Evolutionary conservation across 768 basidiomycete species (phyloP).

Genomic region (Leccinum longicurvipes): DNA sequence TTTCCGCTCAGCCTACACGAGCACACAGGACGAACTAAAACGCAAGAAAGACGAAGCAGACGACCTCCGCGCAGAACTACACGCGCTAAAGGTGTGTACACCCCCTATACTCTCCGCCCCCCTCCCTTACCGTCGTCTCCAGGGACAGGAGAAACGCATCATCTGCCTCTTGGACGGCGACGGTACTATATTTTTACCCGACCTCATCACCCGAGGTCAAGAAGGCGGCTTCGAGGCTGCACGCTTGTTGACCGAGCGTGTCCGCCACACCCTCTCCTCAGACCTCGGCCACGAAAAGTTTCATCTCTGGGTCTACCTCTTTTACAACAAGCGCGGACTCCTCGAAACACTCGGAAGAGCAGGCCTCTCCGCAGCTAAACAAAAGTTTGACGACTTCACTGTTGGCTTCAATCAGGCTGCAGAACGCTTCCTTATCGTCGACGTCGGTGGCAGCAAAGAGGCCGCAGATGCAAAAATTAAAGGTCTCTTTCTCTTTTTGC

Average conservation of each 20-base stretch:
- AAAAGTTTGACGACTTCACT: constrained; percentile 60
- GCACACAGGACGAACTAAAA: constrained; percentile 19
- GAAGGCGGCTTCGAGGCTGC: constrained; percentile 58
- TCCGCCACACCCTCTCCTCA: constrained; percentile 23
- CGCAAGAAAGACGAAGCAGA: constrained; percentile 12
- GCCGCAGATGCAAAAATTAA: constrained; percentile 75
- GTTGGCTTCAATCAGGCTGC: constrained; percentile 69
- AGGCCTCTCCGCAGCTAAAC: constrained; percentile 32
- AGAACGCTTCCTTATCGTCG: constrained; percentile 64
- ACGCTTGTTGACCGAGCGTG: constrained; percentile 37
- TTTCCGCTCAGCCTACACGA: constrained; percentile 27
- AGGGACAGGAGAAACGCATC: constrained; percentile 34
- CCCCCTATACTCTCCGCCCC: background rate
- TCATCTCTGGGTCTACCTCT: constrained; percentile 61
- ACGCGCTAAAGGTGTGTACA: constrained; percentile 23
- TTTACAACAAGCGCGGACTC: constrained; percentile 61
- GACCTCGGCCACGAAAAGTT: constrained; percentile 27
- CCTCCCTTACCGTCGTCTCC: background rate
- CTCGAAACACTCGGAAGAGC: constrained; percentile 43
- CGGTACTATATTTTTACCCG: constrained; percentile 52
- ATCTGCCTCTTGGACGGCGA: constrained; percentile 63
- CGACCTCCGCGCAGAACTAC: constrained; percentile 25
- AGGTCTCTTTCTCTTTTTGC: constrained; percentile 38
- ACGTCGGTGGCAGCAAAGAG: constrained; percentile 70
- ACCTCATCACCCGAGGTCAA: constrained; percentile 53